These are phyloP conservation scores for Schwanniomyces vanrijiae DNA, from an alignment of 805 yeast genomes.

Conservation along the genomic window DNA sequence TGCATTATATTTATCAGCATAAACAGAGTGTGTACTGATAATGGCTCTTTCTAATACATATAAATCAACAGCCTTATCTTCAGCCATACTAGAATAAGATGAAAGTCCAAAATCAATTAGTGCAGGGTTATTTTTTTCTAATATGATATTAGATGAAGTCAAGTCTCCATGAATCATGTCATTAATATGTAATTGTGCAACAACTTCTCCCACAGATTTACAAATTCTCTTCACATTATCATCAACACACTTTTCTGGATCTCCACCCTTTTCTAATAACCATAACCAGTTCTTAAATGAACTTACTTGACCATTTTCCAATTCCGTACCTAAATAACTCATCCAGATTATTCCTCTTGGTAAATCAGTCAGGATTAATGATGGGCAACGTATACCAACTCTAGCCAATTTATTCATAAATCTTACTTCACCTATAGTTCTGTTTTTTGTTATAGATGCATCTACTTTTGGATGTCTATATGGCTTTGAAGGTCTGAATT, in stretches of 20 bases:
- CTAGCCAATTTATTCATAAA: constrained; percentile 56
- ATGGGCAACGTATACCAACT: constrained; percentile 69
- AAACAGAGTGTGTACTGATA: constrained; percentile 82
- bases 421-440: constrained; percentile 85
- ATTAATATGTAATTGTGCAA: constrained; percentile 69
- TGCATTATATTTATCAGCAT: constrained; percentile 58
- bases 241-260: constrained; percentile 20
- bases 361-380: constrained; percentile 72
- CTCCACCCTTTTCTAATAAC: constrained; percentile 45
- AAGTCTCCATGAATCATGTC: constrained; percentile 93
- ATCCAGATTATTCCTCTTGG: constrained; percentile 83
- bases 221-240: constrained; percentile 46
- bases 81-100: constrained; percentile 69
- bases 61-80: constrained; percentile 96
- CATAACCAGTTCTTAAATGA: constrained; percentile 75
- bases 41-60: constrained; percentile 93
- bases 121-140: constrained; percentile 47
- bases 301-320: constrained; percentile 54
- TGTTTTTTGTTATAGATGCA: constrained; percentile 65
- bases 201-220: constrained; percentile 58
- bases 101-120: constrained; percentile 93
- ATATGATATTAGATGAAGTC: constrained; percentile 83
- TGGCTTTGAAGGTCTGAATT: constrained; percentile 86
- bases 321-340: constrained; percentile 66
- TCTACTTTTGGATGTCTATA: constrained; percentile 88